A percentile compares a stretch with the other conserved stretches of the same genome.
phyloP scores from a whole-genome alignment of 371 early-diverging fungal genomes.

The Funneliformis caledonium region DNA sequence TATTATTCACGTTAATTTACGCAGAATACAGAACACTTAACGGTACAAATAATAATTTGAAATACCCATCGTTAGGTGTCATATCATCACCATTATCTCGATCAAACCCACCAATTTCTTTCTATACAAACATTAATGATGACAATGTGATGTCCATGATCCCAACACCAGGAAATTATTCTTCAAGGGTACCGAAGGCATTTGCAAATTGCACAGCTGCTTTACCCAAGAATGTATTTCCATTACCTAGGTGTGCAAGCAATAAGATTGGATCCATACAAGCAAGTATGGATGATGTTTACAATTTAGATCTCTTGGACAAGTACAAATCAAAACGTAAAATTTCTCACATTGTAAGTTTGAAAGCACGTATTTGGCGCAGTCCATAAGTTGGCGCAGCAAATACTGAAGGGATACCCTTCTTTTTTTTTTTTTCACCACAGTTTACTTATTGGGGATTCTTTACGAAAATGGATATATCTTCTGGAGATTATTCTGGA shows the following conservation, averaged over 20 bases:
- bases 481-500: not conserved
- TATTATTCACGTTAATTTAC: not conserved
- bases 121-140: not conserved
- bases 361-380: not conserved
- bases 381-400: not conserved
- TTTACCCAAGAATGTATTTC: not conserved
- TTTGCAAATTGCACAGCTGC: not conserved
- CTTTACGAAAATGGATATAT: not conserved
- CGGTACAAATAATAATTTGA: conserved; percentile 1
- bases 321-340: conserved; percentile 7
- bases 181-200: not conserved
- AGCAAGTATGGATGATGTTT: not conserved
- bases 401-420: not conserved
- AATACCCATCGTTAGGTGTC: not conserved
- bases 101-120: not conserved
- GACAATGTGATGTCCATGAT: not conserved
- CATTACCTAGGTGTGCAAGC: conserved; percentile 20
- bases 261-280: not conserved
- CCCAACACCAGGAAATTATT: conserved; percentile 9
- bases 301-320: not conserved
- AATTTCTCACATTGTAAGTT: conserved; percentile 9
- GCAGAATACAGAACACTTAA: conserved; percentile 16
- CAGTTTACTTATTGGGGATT: conserved; percentile 12
- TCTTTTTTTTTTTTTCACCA: too few relatives aligned
- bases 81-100: not conserved